A percentile compares a stretch with the other conserved stretches of the same genome.
Conservation (phyloP, 1,284 basidiomycete species). For the Tranzscheliella williamsii region DNA sequence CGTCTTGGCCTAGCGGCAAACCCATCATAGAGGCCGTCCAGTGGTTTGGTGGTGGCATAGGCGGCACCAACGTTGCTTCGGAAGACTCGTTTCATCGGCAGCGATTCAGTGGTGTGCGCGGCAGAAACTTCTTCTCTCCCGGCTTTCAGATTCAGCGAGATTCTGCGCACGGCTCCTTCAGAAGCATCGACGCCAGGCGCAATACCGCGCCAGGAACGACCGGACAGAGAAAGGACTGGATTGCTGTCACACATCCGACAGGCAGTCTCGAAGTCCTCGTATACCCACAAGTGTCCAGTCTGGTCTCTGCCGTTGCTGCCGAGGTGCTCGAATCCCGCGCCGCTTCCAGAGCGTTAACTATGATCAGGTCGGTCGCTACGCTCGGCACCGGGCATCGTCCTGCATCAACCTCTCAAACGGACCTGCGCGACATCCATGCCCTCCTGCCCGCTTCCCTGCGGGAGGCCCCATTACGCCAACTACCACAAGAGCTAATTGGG, state of each 20-base stretch:
- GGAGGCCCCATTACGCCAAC: slow-evolving; percentile 2
- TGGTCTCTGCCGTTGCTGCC: slow-evolving; percentile 16
- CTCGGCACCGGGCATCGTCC: no score
- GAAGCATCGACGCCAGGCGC: background rate
- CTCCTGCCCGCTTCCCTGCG: no score
- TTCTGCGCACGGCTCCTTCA: no score
- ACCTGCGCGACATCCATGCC: no score
- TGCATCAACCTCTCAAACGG: no score
- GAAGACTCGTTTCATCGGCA: no score
- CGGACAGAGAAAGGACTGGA: slow-evolving; percentile 22
- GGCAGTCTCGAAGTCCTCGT: slow-evolving; percentile 24
- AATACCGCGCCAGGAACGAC: background rate
- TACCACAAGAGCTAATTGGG: slow-evolving; percentile 34
- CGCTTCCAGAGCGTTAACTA: background rate
- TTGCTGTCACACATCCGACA: slow-evolving; percentile 29
- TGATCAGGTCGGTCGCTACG: background rate
- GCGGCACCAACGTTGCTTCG: slow-evolving; percentile 12
- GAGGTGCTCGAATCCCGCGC: slow-evolving; percentile 16
- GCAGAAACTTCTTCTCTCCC: no score
- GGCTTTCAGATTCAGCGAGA: no score
- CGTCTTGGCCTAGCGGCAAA: slow-evolving; percentile 15
- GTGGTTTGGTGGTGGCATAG: slow-evolving; percentile 34
- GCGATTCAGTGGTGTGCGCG: no score
- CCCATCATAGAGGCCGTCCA: slow-evolving; percentile 17
- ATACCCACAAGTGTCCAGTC: slow-evolving; percentile 20